phyloP scores from a whole-genome alignment of 1,284 basidiomycete species.

The Ustilago crameri region DNA sequence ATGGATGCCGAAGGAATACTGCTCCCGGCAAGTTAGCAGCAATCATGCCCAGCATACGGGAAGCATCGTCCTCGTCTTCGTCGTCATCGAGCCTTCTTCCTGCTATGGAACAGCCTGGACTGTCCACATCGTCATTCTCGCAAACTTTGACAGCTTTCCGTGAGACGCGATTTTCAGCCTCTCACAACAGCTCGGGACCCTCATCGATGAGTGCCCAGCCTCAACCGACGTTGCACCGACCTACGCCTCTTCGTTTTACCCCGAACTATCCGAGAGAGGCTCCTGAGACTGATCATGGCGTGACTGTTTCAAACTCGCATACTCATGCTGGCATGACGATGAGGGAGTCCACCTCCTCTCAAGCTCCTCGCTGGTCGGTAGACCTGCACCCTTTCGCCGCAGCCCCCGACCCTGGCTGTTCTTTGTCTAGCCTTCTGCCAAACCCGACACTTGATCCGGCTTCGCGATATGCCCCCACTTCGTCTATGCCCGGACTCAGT shows the following conservation, averaged over 20 bases:
- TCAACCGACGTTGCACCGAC: neutral
- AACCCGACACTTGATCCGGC: too few species aligned
- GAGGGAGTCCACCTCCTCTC: too few species aligned
- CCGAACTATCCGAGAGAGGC: neutral
- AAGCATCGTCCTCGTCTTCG: neutral
- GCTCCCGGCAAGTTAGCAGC: neutral
- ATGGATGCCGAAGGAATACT: constrained; percentile 15
- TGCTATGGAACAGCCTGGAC: neutral
- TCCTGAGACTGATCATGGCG: too few species aligned
- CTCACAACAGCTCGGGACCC: neutral
- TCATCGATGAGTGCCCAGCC: neutral
- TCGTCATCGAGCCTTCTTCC: neutral
- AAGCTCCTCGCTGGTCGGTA: too few species aligned
- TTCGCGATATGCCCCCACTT: too few species aligned
- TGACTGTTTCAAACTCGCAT: too few species aligned
- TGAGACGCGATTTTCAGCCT: neutral
- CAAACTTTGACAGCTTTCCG: neutral
- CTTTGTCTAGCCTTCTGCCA: too few species aligned
- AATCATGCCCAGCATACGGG: neutral
- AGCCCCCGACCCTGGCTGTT: too few species aligned
- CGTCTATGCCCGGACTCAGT: too few species aligned
- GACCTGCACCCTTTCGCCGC: too few species aligned
- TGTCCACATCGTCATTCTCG: neutral
- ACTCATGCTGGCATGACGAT: too few species aligned
- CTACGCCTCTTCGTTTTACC: neutral